Conservation (phyloP, 129 eudicot genomes). For the Lactuca saligna region DNA sequence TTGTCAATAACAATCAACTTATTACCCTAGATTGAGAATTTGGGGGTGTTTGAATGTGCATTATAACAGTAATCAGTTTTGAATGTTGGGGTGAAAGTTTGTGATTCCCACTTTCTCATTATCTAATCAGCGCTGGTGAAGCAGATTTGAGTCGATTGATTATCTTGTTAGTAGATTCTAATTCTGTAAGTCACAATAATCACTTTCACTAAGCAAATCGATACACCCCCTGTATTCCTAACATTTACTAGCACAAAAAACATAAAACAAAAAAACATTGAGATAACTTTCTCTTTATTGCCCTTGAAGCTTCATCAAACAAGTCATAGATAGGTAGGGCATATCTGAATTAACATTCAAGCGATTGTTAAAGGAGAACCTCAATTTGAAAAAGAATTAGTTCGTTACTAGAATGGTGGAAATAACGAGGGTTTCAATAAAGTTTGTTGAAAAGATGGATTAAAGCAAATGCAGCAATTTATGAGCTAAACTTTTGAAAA, state of each 20-base stretch:
- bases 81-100: neutral
- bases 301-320: slow-evolving; percentile 2
- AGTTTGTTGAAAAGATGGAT: neutral
- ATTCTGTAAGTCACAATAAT: too few relatives aligned
- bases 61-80: neutral
- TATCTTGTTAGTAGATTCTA: too few relatives aligned
- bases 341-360: neutral
- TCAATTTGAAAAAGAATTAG: neutral
- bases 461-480: slow-evolving; percentile 3
- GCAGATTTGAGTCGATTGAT: neutral
- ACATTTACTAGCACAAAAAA: neutral
- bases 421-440: neutral
- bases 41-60: slow-evolving; percentile 6
- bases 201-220: too few relatives aligned
- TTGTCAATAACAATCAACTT: neutral
- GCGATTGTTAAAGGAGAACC: neutral
- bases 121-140: neutral
- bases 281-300: slow-evolving; percentile 11
- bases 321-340: slow-evolving; percentile 3
- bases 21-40: neutral
- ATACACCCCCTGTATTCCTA: neutral
- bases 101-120: neutral
- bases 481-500: neutral
- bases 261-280: neutral
- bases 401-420: neutral